phyloP scores from a whole-genome alignment of 441 rosid genomes.

The Iberis amara region DNA sequence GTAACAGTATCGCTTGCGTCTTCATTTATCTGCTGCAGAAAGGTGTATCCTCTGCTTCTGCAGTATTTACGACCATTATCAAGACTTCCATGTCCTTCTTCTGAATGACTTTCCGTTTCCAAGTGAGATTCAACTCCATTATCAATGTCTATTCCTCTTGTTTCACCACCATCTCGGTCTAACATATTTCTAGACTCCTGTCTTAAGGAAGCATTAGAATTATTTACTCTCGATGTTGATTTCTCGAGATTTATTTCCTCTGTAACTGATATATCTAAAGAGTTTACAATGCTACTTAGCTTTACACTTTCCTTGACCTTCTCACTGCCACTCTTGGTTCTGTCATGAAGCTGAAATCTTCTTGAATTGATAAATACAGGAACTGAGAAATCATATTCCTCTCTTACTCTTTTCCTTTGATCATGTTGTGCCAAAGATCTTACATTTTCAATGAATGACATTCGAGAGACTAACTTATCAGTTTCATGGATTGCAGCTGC shows the following conservation, averaged over 20 bases:
- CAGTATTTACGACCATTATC: no score
- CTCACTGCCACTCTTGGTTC: constrained; percentile 30
- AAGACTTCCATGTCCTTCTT: constrained; percentile 1
- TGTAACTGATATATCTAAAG: constrained; percentile 23
- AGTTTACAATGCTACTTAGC: constrained; percentile 26
- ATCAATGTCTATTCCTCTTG: constrained; percentile 23
- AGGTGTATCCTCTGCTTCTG: no score
- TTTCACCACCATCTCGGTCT: constrained; percentile 20
- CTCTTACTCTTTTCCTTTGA: constrained; percentile 39
- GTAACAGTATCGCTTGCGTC: constrained; percentile 46
- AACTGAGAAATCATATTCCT: constrained; percentile 73
- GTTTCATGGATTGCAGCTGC: constrained; percentile 28
- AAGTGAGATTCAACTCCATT: constrained; percentile 29
- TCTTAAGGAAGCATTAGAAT: constrained; percentile 29
- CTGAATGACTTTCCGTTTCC: constrained; percentile 28
- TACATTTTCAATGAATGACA: constrained; percentile 34
- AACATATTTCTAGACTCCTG: constrained; percentile 32
- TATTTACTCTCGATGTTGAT: constrained; percentile 29
- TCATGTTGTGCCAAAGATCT: constrained; percentile 33
- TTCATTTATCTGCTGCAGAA: constrained; percentile 19
- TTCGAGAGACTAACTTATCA: constrained; percentile 37
- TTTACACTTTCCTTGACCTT: no score
- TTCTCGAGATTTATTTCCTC: constrained; percentile 22
- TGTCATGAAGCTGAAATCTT: constrained; percentile 30
- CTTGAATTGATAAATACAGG: constrained; percentile 53